Conservation (phyloP, 108 stramenopile species). For the Skeletonema grethae region DNA sequence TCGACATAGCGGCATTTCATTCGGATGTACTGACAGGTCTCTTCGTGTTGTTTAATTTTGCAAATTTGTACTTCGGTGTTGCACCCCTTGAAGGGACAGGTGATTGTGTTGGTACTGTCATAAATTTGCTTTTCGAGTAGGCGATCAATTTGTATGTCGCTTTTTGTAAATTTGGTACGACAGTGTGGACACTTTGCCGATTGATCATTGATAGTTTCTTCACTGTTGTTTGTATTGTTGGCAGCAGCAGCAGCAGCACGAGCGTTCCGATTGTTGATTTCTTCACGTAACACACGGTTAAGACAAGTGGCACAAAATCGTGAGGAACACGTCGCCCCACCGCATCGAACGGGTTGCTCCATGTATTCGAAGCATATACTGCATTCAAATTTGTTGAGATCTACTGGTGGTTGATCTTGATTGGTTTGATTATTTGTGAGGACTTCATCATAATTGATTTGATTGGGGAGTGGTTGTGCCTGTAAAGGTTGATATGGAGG, state of each 20-base stretch:
- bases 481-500: neutral
- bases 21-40: slow-evolving; percentile 10
- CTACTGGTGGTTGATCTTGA: neutral
- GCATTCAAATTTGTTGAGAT: slow-evolving; percentile 7
- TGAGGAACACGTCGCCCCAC: neutral
- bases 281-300: neutral
- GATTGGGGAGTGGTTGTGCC: slow-evolving; percentile 7
- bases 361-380: slow-evolving; percentile 9
- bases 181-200: slow-evolving; percentile 10
- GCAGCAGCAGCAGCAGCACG: too few relatives aligned
- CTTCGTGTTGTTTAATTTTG: slow-evolving; percentile 10
- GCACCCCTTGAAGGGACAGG: slow-evolving; percentile 15
- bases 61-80: neutral
- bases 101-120: slow-evolving; percentile 4
- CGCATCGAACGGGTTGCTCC: slow-evolving; percentile 2
- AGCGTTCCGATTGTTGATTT: neutral
- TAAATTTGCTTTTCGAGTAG: neutral
- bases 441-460: neutral
- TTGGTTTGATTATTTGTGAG: neutral
- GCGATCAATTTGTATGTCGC: neutral
- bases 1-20: slow-evolving; percentile 15
- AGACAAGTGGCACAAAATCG: slow-evolving; percentile 3
- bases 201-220: neutral
- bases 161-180: neutral
- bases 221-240: neutral